Conservation (phyloP, 2,329 filamentous ascomycete species). For the Trichoderma gracile region DNA sequence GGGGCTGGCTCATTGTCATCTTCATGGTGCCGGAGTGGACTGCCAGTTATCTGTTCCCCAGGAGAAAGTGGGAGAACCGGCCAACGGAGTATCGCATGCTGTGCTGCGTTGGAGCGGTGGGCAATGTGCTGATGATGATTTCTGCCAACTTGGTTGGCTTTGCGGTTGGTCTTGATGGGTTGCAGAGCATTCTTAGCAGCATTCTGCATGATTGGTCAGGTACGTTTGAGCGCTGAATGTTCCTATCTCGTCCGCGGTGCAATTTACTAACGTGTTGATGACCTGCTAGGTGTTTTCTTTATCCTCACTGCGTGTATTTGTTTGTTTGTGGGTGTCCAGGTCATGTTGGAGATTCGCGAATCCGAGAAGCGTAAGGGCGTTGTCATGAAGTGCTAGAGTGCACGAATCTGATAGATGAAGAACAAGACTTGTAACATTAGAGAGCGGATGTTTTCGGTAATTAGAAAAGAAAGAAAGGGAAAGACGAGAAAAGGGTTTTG, state of each 20-base stretch:
- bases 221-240: slow-evolving; percentile 37
- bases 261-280: slow-evolving; percentile 30
- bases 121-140: slow-evolving; percentile 93
- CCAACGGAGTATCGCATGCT: slow-evolving; percentile 77
- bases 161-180: slow-evolving; percentile 84
- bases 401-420: neutral
- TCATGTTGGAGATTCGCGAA: slow-evolving; percentile 97
- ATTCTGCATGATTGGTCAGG: slow-evolving; percentile 75
- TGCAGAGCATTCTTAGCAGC: slow-evolving; percentile 72
- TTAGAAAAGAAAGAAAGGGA: neutral
- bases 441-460: slow-evolving; percentile 6
- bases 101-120: slow-evolving; percentile 77
- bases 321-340: slow-evolving; percentile 81
- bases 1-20: slow-evolving; percentile 94
- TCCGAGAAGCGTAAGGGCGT: slow-evolving; percentile 80
- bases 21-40: slow-evolving; percentile 90
- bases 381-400: slow-evolving; percentile 72
- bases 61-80: slow-evolving; percentile 65
- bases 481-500: neutral
- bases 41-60: slow-evolving; percentile 70
- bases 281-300: slow-evolving; percentile 64
- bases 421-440: neutral
- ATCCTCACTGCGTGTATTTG: slow-evolving; percentile 68
- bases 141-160: slow-evolving; percentile 92
- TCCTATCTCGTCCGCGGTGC: neutral